phyloP scores from a whole-genome alignment of 1,284 basidiomycete genomes.

The Polyporus tsugae region DNA sequence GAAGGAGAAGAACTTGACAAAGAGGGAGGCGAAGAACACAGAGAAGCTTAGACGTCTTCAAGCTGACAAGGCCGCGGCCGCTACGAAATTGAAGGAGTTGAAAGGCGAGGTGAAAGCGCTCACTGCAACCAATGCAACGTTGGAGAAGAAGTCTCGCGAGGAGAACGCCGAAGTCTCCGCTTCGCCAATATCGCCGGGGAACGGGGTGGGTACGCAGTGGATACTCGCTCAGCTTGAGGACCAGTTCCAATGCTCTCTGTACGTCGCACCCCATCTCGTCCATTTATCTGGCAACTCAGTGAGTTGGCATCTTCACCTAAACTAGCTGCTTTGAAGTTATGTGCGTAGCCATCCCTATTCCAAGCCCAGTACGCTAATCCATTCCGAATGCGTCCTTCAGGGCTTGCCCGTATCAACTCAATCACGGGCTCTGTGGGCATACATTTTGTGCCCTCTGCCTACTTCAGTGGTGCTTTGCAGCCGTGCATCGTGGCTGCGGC shows the following conservation, averaged over 20 bases:
- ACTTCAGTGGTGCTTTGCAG: constrained; percentile 72
- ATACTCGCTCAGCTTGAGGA: constrained; percentile 58
- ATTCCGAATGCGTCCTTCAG: constrained; percentile 39
- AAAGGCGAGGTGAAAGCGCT: constrained; percentile 12
- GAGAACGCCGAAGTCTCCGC: constrained; percentile 3
- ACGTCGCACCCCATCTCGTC: constrained; percentile 33
- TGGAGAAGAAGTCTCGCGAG: constrained; percentile 5
- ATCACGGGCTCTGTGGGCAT: constrained; percentile 65
- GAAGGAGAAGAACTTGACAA: constrained; percentile 2
- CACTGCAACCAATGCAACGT: background rate
- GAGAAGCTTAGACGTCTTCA: constrained; percentile 18
- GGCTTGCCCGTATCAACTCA: constrained; percentile 66
- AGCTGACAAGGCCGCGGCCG: background rate
- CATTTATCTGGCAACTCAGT: constrained; percentile 12
- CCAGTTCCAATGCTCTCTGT: constrained; percentile 62
- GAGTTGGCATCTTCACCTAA: background rate
- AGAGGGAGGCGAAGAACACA: constrained; percentile 12
- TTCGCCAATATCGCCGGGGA: background rate
- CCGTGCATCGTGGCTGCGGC: constrained; percentile 64
- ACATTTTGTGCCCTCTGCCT: constrained; percentile 72
- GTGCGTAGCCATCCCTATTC: constrained; percentile 37
- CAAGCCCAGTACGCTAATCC: background rate
- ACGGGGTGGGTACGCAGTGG: constrained; percentile 37
- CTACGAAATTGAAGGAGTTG: background rate
- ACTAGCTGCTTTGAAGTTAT: constrained; percentile 51